Percentiles rank a stretch among this genome's conserved stretches.
Conservation (phyloP, 2,329 filamentous ascomycete species). For the Sporothrix inflata region DNA sequence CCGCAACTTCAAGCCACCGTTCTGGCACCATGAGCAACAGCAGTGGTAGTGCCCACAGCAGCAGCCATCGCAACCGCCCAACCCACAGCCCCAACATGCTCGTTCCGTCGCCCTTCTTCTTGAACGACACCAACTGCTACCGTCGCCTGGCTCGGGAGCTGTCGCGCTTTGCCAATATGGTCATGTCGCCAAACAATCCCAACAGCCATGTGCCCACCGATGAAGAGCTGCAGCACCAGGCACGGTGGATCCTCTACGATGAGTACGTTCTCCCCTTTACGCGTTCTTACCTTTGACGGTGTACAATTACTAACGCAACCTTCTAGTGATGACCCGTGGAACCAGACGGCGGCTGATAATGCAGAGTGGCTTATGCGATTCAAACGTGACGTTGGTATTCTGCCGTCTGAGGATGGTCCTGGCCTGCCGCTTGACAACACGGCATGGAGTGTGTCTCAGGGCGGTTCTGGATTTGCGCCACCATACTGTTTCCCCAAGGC, state of each 20-base stretch:
- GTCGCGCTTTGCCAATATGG: slow-evolving; percentile 54
- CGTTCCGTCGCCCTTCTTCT: slow-evolving; percentile 48
- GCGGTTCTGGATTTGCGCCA: slow-evolving; percentile 59
- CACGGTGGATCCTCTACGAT: slow-evolving; percentile 65
- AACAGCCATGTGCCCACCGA: slow-evolving; percentile 62
- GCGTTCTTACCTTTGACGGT: background rate
- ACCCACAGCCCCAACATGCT: slow-evolving; percentile 30
- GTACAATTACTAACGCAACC: background rate
- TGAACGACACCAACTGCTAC: slow-evolving; percentile 65
- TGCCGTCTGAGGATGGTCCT: slow-evolving; percentile 52
- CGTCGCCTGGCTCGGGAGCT: slow-evolving; percentile 58
- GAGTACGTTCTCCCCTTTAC: slow-evolving; percentile 48
- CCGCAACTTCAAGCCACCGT: background rate
- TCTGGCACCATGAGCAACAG: background rate
- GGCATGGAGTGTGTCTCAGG: slow-evolving; percentile 54
- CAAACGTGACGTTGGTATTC: slow-evolving; percentile 60
- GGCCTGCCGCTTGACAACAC: slow-evolving; percentile 48
- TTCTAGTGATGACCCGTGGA: slow-evolving; percentile 63
- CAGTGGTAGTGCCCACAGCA: background rate
- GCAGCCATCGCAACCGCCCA: slow-evolving; percentile 20
- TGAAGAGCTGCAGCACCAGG: slow-evolving; percentile 66
- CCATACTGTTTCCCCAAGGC: slow-evolving; percentile 55
- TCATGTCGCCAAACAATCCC: slow-evolving; percentile 63
- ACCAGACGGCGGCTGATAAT: slow-evolving; percentile 66
- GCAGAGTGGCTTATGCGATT: slow-evolving; percentile 66